A percentile compares a stretch with the other conserved stretches of the same genome.
Conservation (phyloP, 1,284 basidiomycete species). For the Cryptococcus neoformans region DNA sequence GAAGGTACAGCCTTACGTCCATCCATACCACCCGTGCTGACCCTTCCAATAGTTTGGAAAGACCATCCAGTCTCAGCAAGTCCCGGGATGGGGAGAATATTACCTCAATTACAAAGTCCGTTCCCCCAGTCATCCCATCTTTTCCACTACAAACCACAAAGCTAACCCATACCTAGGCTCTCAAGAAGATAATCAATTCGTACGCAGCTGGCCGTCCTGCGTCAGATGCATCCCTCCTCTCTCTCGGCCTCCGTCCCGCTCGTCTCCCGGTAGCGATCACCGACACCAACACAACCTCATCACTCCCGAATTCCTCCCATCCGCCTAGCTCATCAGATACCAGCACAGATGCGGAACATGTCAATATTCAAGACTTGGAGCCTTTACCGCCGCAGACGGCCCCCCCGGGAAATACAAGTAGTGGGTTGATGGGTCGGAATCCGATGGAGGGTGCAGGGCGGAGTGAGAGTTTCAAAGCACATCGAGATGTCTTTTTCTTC, state of each 20-base stretch:
- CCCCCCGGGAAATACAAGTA: constrained; percentile 37
- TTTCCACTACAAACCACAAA: too few relatives aligned
- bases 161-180: constrained; percentile 21
- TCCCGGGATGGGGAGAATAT: constrained; percentile 94
- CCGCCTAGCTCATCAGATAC: not conserved
- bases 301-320: not conserved
- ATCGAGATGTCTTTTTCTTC: constrained; percentile 99
- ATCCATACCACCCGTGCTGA: too few relatives aligned
- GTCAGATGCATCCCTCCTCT: constrained; percentile 82
- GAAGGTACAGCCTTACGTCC: too few relatives aligned
- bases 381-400: constrained; percentile 45
- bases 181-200: constrained; percentile 86
- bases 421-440: constrained; percentile 18
- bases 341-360: not conserved
- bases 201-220: constrained; percentile 82
- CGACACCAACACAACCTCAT: constrained; percentile 3
- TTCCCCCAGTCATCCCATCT: not conserved
- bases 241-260: constrained; percentile 72
- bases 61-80: constrained; percentile 92
- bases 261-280: constrained; percentile 52
- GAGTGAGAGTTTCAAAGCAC: constrained; percentile 70
- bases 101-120: constrained; percentile 93
- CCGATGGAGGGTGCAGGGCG: constrained; percentile 25
- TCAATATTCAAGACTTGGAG: constrained; percentile 30
- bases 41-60: constrained; percentile 82